Base-by-base conservation (phyloP, 176 grass and related monocot genomes). In the Dactylis glomerata region DNA sequence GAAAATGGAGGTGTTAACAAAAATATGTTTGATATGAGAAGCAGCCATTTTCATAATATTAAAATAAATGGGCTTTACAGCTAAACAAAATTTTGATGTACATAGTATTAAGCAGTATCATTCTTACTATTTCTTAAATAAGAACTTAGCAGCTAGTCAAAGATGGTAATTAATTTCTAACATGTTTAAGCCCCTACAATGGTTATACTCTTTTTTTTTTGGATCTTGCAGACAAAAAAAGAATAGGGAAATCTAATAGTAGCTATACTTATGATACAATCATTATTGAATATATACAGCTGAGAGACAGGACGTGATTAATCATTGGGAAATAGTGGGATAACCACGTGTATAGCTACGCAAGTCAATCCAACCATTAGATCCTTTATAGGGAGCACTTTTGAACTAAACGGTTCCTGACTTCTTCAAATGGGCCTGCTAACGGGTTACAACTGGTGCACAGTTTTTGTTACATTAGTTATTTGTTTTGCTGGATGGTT, bases 21-120 rank as follows among this genome's bases (percentile, higher is more conserved):
- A 16, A 50, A 62, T 58, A 84, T 50, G 68, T 75, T 84, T 80
- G 65, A 71, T 28, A 76, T 6, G 83, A 81, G 9, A 83, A 83
- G 32, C 16, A 85, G 32, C 41, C 65, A 87, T 36, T 8, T 5
- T 23, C 19, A 66, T 17, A 66, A 20, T 41, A 75, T 23, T 46
- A 76, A 78, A 30, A 77, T 2, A 77, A 38, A 81, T 50, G 7
- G 6, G 31, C 69, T 74, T 19, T 33, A 54, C 16, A 80, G 64
- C 44, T 65, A 54, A 82, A 86, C 44, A 3, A 30, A 46, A 65
- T 30, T 16, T 73, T 31, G 26, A 33, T 33, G 27, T 24, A 67
- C 33, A 47, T 22, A 40, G 74, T 78, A 32, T 20, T 58, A 75
- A 67, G 58, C 27, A 64, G 16, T 30, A 64, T 64, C 6, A 33